Evolutionary conservation across 2,329 filamentous ascomycete species (phyloP).

Genomic region (Tolypocladium nubicola): DNA sequence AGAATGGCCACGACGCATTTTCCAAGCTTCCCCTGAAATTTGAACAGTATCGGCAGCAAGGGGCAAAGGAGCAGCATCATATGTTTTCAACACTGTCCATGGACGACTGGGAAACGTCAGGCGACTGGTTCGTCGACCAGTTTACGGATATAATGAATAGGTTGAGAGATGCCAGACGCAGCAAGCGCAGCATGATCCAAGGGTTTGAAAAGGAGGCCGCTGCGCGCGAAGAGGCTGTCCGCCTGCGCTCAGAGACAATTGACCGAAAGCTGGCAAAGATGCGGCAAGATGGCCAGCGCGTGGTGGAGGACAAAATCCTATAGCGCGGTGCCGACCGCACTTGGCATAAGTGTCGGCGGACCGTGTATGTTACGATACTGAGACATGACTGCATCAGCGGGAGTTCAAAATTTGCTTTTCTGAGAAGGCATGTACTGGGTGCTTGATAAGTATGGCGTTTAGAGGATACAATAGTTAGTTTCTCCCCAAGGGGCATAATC

Average conservation of each 20-base stretch:
- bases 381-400: neutral
- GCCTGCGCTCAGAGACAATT: slow-evolving; percentile 41
- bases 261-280: slow-evolving; percentile 43
- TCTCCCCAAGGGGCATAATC: neutral
- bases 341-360: neutral
- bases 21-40: slow-evolving; percentile 37
- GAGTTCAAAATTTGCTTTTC: slow-evolving; percentile 3
- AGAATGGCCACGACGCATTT: slow-evolving; percentile 21
- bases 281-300: slow-evolving; percentile 44
- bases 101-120: slow-evolving; percentile 47
- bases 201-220: slow-evolving; percentile 46
- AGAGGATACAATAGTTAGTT: neutral
- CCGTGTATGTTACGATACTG: neutral
- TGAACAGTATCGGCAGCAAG: slow-evolving; percentile 35
- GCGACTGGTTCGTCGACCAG: slow-evolving; percentile 48
- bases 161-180: slow-evolving; percentile 35
- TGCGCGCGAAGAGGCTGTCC: slow-evolving; percentile 41
- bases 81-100: slow-evolving; percentile 45
- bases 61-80: slow-evolving; percentile 32
- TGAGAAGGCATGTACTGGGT: neutral
- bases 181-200: slow-evolving; percentile 37
- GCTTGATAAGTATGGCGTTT: neutral
- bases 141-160: slow-evolving; percentile 39
- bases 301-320: slow-evolving; percentile 35
- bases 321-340: neutral